A percentile compares a stretch with the other conserved stretches of the same genome.
phyloP scores from a whole-genome alignment of 2,329 filamentous ascomycete species.

The Trichoderma gracile region DNA sequence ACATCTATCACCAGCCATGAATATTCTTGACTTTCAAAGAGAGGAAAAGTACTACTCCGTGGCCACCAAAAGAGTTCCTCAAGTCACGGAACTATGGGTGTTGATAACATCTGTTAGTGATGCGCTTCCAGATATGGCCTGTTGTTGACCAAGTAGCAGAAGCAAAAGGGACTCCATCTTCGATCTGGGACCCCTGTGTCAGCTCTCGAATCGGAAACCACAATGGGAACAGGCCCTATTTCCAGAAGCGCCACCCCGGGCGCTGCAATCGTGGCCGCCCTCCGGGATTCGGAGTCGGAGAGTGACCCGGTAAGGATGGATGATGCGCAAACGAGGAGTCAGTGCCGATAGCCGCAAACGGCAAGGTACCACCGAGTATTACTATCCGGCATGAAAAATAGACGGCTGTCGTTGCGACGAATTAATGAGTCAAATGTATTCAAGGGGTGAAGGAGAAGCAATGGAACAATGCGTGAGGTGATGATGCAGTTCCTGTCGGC shows the following conservation, averaged over 20 bases:
- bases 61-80: no score
- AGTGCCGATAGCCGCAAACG: neutral
- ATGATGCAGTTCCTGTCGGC: no score
- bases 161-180: neutral
- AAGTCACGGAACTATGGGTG: no score
- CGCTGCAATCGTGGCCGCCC: neutral
- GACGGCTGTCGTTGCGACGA: neutral
- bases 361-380: no score
- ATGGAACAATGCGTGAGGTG: neutral
- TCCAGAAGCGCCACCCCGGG: constrained; percentile 7
- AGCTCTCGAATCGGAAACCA: neutral
- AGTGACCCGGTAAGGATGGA: constrained; percentile 1
- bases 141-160: no score
- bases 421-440: constrained; percentile 4
- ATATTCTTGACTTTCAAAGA: no score
- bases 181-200: neutral
- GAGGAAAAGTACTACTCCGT: no score
- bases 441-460: neutral
- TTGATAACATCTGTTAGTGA: no score
- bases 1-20: no score
- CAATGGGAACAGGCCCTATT: neutral
- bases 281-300: constrained; percentile 18
- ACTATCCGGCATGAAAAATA: no score
- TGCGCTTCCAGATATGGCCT: no score
- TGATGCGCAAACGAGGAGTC: constrained; percentile 14